Evolutionary conservation across 306 rosid species (phyloP).

Genomic region (Spatholobus suberectus): DNA sequence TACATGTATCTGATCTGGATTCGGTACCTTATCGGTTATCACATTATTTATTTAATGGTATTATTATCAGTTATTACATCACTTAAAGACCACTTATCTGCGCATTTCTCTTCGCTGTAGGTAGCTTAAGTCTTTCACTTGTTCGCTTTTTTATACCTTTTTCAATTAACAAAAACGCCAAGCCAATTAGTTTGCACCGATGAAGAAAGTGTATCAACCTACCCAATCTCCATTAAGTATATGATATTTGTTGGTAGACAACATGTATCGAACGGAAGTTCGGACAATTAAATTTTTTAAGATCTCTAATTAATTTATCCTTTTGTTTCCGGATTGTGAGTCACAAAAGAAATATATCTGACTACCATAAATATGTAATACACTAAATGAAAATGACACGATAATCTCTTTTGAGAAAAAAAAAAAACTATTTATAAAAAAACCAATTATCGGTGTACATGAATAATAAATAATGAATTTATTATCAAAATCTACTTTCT

Average conservation of each 20-base stretch:
- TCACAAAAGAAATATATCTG: neutral
- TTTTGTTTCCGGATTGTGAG: neutral
- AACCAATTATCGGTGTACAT: neutral
- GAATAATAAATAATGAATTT: neutral
- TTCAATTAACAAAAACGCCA: neutral
- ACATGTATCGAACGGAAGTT: neutral
- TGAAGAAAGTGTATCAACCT: slow-evolving; percentile 24
- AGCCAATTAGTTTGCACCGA: neutral
- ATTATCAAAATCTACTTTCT: neutral
- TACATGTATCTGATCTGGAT: slow-evolving; percentile 30
- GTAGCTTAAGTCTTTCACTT: neutral
- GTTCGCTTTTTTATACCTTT: neutral
- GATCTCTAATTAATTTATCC: neutral
- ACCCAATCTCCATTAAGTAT: neutral
- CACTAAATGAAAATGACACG: neutral
- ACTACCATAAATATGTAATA: neutral
- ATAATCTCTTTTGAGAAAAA: neutral
- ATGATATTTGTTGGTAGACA: neutral
- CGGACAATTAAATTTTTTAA: neutral
- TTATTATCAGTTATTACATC: neutral
- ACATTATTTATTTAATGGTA: slow-evolving; percentile 3
- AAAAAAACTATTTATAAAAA: too few species aligned
- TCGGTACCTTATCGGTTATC: slow-evolving; percentile 7
- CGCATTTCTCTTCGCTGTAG: neutral
- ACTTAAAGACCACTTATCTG: neutral